These are phyloP conservation scores for Botrytis aclada DNA, from an alignment of 2,329 filamentous ascomycete species.

Conservation along the genomic window DNA sequence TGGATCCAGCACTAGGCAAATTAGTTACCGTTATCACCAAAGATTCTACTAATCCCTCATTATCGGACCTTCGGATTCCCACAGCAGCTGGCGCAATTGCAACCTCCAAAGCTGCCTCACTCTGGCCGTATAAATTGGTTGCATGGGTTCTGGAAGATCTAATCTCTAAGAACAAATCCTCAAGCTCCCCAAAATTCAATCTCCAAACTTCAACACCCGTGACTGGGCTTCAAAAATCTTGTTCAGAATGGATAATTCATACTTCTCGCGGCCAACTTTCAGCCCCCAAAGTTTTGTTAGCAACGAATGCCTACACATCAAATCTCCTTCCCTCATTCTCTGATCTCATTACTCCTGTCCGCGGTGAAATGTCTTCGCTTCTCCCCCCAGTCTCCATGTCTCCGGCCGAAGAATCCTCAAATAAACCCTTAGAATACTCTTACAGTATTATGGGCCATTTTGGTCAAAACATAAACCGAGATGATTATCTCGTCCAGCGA, in stretches of 20 bases:
- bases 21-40: constrained; percentile 38
- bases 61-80: constrained; percentile 54
- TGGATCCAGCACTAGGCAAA: constrained; percentile 56
- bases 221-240: constrained; percentile 44
- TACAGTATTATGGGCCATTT: constrained; percentile 59
- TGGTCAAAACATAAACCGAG: constrained; percentile 46
- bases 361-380: constrained; percentile 70
- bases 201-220: constrained; percentile 73
- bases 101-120: constrained; percentile 61
- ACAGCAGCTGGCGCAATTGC: constrained; percentile 61
- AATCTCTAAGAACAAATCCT: constrained; percentile 19
- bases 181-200: constrained; percentile 52
- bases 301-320: constrained; percentile 83
- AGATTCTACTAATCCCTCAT: constrained; percentile 35
- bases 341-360: constrained; percentile 71
- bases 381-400: constrained; percentile 48
- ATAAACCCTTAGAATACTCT: constrained; percentile 29
- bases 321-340: constrained; percentile 66
- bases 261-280: constrained; percentile 67
- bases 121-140: constrained; percentile 86
- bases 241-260: constrained; percentile 54
- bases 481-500: constrained; percentile 74
- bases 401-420: constrained; percentile 17
- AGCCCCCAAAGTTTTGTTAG: constrained; percentile 65
- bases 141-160: constrained; percentile 60